Base-by-base conservation (phyloP, 2,329 filamentous ascomycete genomes). In the Penicillium sp. region DNA sequence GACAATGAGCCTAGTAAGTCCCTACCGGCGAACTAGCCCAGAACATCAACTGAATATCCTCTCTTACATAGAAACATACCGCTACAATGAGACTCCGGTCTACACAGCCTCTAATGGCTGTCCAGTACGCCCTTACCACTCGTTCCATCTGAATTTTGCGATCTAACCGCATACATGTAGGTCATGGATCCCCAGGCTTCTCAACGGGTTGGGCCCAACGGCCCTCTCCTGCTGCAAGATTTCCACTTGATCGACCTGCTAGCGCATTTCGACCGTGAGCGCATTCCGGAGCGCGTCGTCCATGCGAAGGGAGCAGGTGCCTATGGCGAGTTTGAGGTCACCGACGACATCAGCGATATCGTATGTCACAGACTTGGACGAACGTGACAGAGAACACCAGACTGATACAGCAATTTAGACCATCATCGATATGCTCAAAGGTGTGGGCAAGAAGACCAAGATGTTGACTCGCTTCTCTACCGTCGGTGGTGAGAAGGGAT, bases 161-260 rank as follows among this genome's bases (percentile, higher is more conserved):
- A 18, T 52, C 46, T 47, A 50, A 52, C 49, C 37, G 52, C 30
- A 13, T 39, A 11, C 12, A n/a, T 28, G 13, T 52, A 70, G 54
- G 74, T 82, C 48, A 73, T 77, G 52, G 74, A 79, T 58, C 78
- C 79, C 14, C 72, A 77, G 57, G 69, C 72, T 13, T 69, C 71
- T 44, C 79, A 82, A 65, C 75, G 81, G 49, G 68, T 80, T 29
- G 82, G 81, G 41, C 62, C 66, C 41, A 79, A 78, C 58, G 81
- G 81, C 0, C 81, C 81, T 55, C 72, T 85, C 33, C 71, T 33
- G 31, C 31, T 33, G 31, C 31, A 33, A n/a, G 80, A 83, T 57
- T 81, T 79, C n/a, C 79, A 82, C 43, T 61, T 84, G n/a, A 77
- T 84, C 49, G 80, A 84, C 53, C 76, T 79, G 0, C 67, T 84